Evolutionary conservation across 495 filamentous ascomycete species (phyloP).

Genomic region (Annulohypoxylon maeteangense): DNA sequence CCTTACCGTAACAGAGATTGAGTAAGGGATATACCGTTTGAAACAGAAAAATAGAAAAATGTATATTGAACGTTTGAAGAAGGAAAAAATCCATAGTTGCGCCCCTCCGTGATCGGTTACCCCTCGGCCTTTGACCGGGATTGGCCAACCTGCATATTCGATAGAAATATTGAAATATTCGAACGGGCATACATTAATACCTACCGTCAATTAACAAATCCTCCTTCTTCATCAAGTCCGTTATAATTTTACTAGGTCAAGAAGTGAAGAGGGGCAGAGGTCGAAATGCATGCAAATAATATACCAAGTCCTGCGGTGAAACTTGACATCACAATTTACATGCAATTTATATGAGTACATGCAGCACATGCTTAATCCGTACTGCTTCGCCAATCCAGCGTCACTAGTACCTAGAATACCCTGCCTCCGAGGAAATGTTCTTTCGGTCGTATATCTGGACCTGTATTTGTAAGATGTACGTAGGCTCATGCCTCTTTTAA

Average conservation of each 20-base stretch:
- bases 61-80: neutral
- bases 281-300: conserved; percentile 14
- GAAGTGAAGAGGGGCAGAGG: conserved; percentile 17
- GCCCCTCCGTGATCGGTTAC: conserved; percentile 34
- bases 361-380: conserved; percentile 19
- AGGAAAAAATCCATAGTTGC: neutral
- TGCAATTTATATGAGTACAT: neutral
- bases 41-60: conserved; percentile 1
- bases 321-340: conserved; percentile 5
- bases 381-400: conserved; percentile 32
- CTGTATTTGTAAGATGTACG: neutral
- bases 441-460: conserved; percentile 3
- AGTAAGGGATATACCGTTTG: neutral
- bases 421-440: conserved; percentile 26
- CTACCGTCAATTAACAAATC: conserved; percentile 9
- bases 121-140: conserved; percentile 30
- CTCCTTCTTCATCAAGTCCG: conserved; percentile 5
- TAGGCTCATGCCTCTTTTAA: neutral
- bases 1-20: conserved; percentile 17
- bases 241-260: conserved; percentile 13
- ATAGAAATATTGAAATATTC: conserved; percentile 12
- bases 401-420: conserved; percentile 18
- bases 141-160: conserved; percentile 18
- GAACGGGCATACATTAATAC: conserved; percentile 21
- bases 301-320: conserved; percentile 27